Evolutionary conservation across 805 yeast species (phyloP).

Genomic region (Hanseniaspora pseudoguilliermondii): DNA sequence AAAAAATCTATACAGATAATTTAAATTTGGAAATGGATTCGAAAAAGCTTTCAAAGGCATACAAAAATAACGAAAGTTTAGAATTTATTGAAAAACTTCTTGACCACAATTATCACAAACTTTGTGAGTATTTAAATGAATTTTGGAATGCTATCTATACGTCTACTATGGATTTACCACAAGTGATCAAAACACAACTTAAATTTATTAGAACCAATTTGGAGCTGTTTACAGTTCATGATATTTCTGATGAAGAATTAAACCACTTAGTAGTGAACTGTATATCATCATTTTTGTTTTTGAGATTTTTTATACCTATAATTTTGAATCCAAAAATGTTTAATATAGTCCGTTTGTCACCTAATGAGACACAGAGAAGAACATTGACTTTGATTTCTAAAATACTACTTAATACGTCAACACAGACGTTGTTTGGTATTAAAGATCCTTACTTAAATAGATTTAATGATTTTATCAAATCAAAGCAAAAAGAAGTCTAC

Average conservation of each 20-base stretch:
- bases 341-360: slow-evolving; percentile 56
- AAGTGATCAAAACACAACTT: slow-evolving; percentile 50
- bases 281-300: slow-evolving; percentile 68
- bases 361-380: slow-evolving; percentile 58
- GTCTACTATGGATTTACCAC: slow-evolving; percentile 67
- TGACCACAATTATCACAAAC: slow-evolving; percentile 36
- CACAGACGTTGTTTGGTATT: slow-evolving; percentile 57
- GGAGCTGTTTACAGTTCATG: slow-evolving; percentile 32
- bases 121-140: slow-evolving; percentile 39
- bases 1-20: slow-evolving; percentile 38
- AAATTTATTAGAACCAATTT: slow-evolving; percentile 49
- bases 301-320: slow-evolving; percentile 83
- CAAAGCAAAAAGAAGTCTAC: slow-evolving; percentile 44
- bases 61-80: slow-evolving; percentile 22
- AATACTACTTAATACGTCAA: slow-evolving; percentile 64
- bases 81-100: slow-evolving; percentile 18
- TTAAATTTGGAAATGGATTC: slow-evolving; percentile 77
- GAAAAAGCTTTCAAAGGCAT: slow-evolving; percentile 32
- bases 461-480: slow-evolving; percentile 56
- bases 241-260: slow-evolving; percentile 41
- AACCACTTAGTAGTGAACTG: slow-evolving; percentile 47
- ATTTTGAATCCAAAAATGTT: slow-evolving; percentile 79
- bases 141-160: slow-evolving; percentile 55
- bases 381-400: slow-evolving; percentile 75
- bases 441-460: slow-evolving; percentile 70